phyloP scores from a whole-genome alignment of 768 basidiomycete species.

The Rhodotorula paludigena region DNA sequence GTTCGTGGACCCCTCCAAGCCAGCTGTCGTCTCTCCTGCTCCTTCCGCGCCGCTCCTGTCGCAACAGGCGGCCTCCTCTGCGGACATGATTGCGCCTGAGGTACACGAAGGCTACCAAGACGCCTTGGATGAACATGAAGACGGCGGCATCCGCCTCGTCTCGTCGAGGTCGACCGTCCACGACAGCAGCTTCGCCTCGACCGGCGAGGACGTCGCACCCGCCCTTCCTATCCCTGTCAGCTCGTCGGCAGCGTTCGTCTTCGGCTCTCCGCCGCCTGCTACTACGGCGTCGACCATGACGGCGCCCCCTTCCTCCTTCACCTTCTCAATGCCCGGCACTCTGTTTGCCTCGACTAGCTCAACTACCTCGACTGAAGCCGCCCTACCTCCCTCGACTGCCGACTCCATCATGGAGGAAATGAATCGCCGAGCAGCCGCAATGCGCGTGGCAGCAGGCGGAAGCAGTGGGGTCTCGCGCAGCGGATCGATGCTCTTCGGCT shows the following conservation, averaged over 20 bases:
- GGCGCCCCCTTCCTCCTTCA: neutral
- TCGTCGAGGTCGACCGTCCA: neutral
- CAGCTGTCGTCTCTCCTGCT: neutral
- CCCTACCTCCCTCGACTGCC: neutral
- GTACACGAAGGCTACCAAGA: neutral
- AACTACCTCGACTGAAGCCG: neutral
- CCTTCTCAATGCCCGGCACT: conserved; percentile 14
- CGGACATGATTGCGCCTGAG: no score
- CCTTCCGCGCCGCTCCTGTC: no score
- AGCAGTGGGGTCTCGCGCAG: neutral
- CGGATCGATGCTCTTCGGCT: neutral
- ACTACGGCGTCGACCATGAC: neutral
- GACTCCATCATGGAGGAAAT: conserved; percentile 21
- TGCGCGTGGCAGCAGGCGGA: neutral
- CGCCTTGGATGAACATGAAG: neutral
- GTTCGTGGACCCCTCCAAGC: neutral
- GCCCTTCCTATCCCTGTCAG: neutral
- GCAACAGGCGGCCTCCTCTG: no score
- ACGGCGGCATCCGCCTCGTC: conserved; percentile 12
- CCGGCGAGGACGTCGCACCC: neutral
- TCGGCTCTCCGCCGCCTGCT: neutral
- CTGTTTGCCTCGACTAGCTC: conserved; percentile 4
- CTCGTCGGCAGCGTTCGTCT: conserved; percentile 10
- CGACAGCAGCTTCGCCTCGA: neutral
- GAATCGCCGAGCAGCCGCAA: conserved; percentile 13